A percentile compares a stretch with the other conserved stretches of the same genome.
phyloP scores from a whole-genome alignment of 2,329 filamentous ascomycete genomes.

The Colletotrichum orchidophilum region DNA sequence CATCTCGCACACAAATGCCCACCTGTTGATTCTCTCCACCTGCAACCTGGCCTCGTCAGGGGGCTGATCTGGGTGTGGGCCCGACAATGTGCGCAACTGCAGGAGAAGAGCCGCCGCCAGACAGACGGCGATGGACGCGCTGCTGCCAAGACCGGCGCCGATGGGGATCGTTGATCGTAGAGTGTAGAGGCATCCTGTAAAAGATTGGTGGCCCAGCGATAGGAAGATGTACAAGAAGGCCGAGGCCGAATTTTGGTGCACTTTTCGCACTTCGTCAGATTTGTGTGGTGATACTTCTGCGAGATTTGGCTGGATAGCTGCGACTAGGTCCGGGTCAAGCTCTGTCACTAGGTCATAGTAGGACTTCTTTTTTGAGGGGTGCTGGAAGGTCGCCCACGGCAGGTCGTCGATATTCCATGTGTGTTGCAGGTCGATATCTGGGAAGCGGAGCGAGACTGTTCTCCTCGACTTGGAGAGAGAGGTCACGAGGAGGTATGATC shows the following conservation, averaged over 20 bases:
- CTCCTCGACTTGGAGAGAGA: slow-evolving; percentile 91
- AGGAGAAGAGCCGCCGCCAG: slow-evolving; percentile 84
- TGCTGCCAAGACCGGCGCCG: slow-evolving; percentile 89
- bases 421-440: slow-evolving; percentile 89
- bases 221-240: slow-evolving; percentile 94
- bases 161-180: slow-evolving; percentile 94
- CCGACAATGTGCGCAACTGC: slow-evolving; percentile 87
- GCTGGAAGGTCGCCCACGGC: slow-evolving; percentile 85
- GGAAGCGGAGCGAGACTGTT: slow-evolving; percentile 87
- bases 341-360: slow-evolving; percentile 91
- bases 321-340: slow-evolving; percentile 84
- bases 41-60: slow-evolving; percentile 87
- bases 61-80: slow-evolving; percentile 92
- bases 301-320: slow-evolving; percentile 83
- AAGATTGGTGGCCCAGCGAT: slow-evolving; percentile 81
- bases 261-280: slow-evolving; percentile 78
- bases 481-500: slow-evolving; percentile 96
- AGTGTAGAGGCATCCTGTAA: slow-evolving; percentile 86
- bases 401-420: slow-evolving; percentile 94
- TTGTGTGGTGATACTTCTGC: slow-evolving; percentile 72
- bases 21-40: slow-evolving; percentile 94
- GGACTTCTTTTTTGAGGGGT: slow-evolving; percentile 87
- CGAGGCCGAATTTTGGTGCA: slow-evolving; percentile 82
- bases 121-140: slow-evolving; percentile 93
- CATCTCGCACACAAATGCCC: slow-evolving; percentile 97